Percentiles rank a stretch among this genome's conserved stretches.
These are phyloP conservation scores for Aspergillus sp. DNA, from an alignment of 2,329 filamentous ascomycete genomes.

Conservation along the genomic window DNA sequence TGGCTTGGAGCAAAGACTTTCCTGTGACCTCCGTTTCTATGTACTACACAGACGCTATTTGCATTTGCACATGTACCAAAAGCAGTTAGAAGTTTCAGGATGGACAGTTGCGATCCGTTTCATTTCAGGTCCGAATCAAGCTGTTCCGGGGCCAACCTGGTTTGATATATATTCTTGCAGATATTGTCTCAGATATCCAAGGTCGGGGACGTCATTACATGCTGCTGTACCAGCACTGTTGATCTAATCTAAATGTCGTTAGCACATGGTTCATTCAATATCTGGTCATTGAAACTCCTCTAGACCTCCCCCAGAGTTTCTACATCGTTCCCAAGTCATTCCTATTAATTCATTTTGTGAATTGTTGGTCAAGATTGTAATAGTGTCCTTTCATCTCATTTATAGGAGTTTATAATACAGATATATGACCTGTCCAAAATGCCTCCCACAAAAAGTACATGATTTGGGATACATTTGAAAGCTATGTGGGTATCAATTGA, in stretches of 20 bases:
- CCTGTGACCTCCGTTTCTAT: slow-evolving; percentile 3
- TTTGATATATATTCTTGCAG: slow-evolving; percentile 5
- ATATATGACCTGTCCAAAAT: not conserved
- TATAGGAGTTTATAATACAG: not conserved
- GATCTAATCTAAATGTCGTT: not conserved
- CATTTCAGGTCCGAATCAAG: slow-evolving; percentile 10
- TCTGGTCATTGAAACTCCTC: not conserved
- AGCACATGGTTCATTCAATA: not conserved
- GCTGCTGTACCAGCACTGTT: slow-evolving; percentile 14
- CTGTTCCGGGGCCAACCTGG: not conserved
- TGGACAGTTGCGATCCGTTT: slow-evolving; percentile 10
- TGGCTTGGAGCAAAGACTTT: slow-evolving; percentile 12
- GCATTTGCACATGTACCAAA: slow-evolving; percentile 26
- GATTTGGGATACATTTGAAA: not conserved
- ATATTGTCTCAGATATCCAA: not conserved
- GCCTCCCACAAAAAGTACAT: not conserved
- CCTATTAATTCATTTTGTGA: not conserved
- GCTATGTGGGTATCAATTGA: slow-evolving; percentile 20
- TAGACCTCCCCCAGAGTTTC: no score
- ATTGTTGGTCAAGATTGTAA: not conserved
- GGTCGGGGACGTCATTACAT: not conserved
- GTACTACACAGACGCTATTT: slow-evolving; percentile 14
- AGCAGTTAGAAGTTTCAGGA: slow-evolving; percentile 22
- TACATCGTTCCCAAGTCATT: no score
- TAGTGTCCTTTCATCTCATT: not conserved